Conservation (phyloP, 2,329 filamentous ascomycete genomes). For the Raffaelea ambrosiae region DNA sequence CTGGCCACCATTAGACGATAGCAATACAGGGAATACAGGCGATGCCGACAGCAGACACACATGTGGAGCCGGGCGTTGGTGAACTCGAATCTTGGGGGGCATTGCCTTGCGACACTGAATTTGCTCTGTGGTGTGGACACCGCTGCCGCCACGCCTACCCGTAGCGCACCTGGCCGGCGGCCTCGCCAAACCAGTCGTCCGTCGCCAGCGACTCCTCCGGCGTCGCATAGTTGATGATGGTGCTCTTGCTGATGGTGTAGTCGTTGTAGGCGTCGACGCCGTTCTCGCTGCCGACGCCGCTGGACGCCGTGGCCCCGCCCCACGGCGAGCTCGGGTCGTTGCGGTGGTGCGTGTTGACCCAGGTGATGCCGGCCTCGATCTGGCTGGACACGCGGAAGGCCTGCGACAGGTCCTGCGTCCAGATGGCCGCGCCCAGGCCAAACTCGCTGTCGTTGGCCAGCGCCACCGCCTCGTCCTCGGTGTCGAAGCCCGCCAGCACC, state of each 20-base stretch:
- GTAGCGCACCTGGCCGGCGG: constrained; percentile 48
- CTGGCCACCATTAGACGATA: no score
- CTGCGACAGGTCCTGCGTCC: constrained; percentile 66
- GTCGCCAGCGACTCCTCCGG: constrained; percentile 38
- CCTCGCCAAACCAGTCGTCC: constrained; percentile 63
- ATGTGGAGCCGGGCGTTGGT: no score
- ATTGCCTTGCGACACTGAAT: no score
- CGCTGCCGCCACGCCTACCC: no score
- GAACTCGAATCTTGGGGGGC: no score
- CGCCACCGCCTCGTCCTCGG: constrained; percentile 60
- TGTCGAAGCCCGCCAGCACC: constrained; percentile 65
- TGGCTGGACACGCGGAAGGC: constrained; percentile 64
- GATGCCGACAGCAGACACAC: no score
- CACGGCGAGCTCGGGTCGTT: constrained; percentile 66
- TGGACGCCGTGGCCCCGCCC: constrained; percentile 54
- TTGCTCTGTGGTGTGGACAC: no score
- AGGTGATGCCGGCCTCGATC: constrained; percentile 56
- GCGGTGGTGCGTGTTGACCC: constrained; percentile 56
- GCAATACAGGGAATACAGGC: no score
- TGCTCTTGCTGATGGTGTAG: constrained; percentile 56
- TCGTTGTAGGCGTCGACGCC: constrained; percentile 54
- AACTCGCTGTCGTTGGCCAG: constrained; percentile 68
- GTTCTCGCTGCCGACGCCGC: constrained; percentile 66
- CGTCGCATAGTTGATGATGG: constrained; percentile 59
- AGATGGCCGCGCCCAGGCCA: constrained; percentile 67